Base-by-base conservation (phyloP, 148 eudicot species). In the Chenopodium berlandieri region DNA sequence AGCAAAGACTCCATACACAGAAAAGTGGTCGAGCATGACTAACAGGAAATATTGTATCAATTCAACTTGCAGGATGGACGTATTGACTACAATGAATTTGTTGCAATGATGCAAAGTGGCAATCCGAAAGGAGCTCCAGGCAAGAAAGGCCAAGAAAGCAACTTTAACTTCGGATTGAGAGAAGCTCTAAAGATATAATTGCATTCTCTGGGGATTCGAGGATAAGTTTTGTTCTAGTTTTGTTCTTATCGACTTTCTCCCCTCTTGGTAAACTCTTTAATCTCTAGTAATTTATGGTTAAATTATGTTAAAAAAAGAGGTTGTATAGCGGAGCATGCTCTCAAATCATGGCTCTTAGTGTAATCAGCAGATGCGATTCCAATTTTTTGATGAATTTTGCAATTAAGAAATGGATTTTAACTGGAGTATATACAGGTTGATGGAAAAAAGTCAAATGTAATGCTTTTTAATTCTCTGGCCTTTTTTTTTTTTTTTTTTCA, bases 61-160 rank as follows among this genome's bases (percentile, higher is more conserved):
- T 81, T 69, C 44, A 69, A 79, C 46, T 72, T 79, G 79, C 89
- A 93, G 94, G 94, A 93, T 83, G 97, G 97, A n/a, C 87, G 86
- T 34, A 91, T 93, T 63, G 97, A 93, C 82, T 93, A 91, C 89
- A 91, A 86, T 20, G 97, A 93, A 82, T 93, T 91, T 80, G 97
- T 89, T 54, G 92, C 93, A 0, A 90, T 89, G 94, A 90, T 92
- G 94, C 91, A 89, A 80, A 86, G 82, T 75, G 94, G 91, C 71
- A 90, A 90, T 79, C 68, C 87, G 13, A 75, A 52, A n/a, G 19
- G 80, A 30, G 81, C 85, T 70, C 81, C 82, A 14, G 92, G 89
- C 44, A 90, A 86, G 77, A 90, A 88, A 79, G 90, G 89, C 69
- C 82, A 89, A 37, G 93, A 91, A 62, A 82, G 83, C 80, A 84